Evolutionary conservation across 805 yeast species (phyloP), one percentile per base, ranked within the genome.

Genomic region (Ogataea pini): DNA sequence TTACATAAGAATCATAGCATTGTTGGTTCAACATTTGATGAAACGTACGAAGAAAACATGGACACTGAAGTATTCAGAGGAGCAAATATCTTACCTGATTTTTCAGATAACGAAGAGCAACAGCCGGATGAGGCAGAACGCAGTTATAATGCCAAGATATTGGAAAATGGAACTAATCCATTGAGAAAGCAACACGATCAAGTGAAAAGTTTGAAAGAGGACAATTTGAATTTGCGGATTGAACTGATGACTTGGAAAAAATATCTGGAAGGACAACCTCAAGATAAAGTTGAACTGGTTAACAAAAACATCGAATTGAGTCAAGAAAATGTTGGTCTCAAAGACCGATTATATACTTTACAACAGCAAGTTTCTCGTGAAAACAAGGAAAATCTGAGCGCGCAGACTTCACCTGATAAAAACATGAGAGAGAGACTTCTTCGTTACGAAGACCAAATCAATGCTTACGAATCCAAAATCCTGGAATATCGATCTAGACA

Each of bases 161-260:
- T 56, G 20, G 55, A 56, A 17, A 39, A 44, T 10, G 60, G 57
- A 13, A 45, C 61, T 3, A 59, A 60, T 41, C 57, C 60, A 42
- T 29, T 64, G 10, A 58, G 55, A 18, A 51, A 51, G 18, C 72
- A 69, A 47, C 55, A 58, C 10, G 63, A 59, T 34, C 51, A 54
- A 14, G 52, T 62, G 7, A 55, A 60, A 33, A 51, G 54, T 22
- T 55, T 76, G 17, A 63, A 69, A 42, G 63, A 67, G 13, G 79
- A 76, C 34, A 76, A 76, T 48, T 65, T 71, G 51, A 72, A 73
- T 48, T 60, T 76, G 49, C 69, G 71, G 54, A 70, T 75, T 22
- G 72, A 74, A 54, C 59, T 76, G 32, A 67, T 70, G 9, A 69
- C 76, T 0, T 59, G 73, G 44, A 68, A 68, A 33, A 63, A 67